Evolutionary conservation across 129 eudicot species (phyloP).

Genomic region (Kitagawia praeruptora): DNA sequence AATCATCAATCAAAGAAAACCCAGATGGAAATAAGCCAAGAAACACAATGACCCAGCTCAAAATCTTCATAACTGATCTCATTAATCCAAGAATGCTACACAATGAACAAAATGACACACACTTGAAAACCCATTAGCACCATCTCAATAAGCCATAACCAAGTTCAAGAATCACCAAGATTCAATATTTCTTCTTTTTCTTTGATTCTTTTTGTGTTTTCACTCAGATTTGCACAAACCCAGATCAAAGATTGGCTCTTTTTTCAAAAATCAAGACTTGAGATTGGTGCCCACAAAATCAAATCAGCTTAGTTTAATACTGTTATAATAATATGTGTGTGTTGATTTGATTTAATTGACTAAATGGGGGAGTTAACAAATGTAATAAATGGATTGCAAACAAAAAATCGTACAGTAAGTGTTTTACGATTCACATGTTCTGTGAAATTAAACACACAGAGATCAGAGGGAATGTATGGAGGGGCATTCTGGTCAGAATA

Average conservation of each 20-base stretch:
- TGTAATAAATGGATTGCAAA: background rate
- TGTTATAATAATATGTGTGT: background rate
- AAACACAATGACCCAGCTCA: conserved; percentile 28
- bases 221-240: background rate
- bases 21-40: conserved; percentile 34
- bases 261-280: background rate
- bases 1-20: conserved; percentile 50
- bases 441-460: background rate
- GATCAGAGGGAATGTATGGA: background rate
- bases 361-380: background rate
- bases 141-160: conserved; percentile 18
- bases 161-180: conserved; percentile 21
- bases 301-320: background rate
- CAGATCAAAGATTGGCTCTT: background rate
- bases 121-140: conserved; percentile 4
- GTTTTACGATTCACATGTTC: background rate
- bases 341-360: background rate
- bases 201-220: background rate
- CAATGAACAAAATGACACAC: background rate
- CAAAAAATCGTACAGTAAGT: background rate
- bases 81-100: background rate
- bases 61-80: conserved; percentile 56
- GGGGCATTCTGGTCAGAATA: background rate
- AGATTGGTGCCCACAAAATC: conserved; percentile 7
- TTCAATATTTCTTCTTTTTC: background rate